phyloP scores from a whole-genome alignment of 2,329 filamentous ascomycete genomes.

The Paramyrothecium sp. region DNA sequence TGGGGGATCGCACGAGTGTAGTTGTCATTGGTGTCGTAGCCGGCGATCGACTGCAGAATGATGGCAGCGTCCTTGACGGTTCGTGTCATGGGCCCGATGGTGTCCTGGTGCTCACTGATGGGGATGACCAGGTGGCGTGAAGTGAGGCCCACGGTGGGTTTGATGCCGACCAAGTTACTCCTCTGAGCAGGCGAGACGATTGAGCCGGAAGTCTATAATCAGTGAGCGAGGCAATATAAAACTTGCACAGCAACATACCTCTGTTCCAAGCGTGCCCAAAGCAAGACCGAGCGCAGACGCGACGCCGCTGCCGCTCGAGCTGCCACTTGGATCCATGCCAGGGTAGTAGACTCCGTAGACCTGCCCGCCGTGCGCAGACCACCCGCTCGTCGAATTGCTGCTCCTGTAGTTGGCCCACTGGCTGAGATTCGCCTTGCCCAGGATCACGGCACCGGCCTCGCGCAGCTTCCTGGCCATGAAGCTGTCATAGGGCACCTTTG shows the following conservation, averaged over 20 bases:
- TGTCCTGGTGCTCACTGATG: constrained; percentile 61
- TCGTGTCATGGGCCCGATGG: constrained; percentile 60
- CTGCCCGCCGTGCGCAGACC: constrained; percentile 64
- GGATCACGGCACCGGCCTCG: constrained; percentile 57
- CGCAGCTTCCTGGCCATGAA: constrained; percentile 57
- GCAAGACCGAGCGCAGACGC: constrained; percentile 58
- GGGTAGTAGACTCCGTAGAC: constrained; percentile 59
- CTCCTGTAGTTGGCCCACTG: constrained; percentile 64
- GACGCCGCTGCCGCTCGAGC: constrained; percentile 61
- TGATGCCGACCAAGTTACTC: constrained; percentile 66
- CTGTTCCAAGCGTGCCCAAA: constrained; percentile 57
- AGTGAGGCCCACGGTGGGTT: constrained; percentile 65
- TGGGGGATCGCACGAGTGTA: constrained; percentile 57
- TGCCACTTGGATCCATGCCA: constrained; percentile 59
- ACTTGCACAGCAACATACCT: neutral
- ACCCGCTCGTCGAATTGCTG: constrained; percentile 57
- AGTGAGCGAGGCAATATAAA: neutral
- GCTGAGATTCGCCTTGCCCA: constrained; percentile 62
- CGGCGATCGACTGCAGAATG: constrained; percentile 61
- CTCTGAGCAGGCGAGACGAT: constrained; percentile 52
- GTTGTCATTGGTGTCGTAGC: constrained; percentile 57
- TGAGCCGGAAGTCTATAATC: constrained; percentile 54
- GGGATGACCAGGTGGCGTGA: constrained; percentile 63
- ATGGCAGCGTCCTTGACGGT: constrained; percentile 63
- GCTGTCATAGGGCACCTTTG: constrained; percentile 55